Evolutionary conservation across 495 filamentous ascomycete species (phyloP), one percentile per base, ranked within the genome.

Genomic region (Annulohypoxylon nitens): DNA sequence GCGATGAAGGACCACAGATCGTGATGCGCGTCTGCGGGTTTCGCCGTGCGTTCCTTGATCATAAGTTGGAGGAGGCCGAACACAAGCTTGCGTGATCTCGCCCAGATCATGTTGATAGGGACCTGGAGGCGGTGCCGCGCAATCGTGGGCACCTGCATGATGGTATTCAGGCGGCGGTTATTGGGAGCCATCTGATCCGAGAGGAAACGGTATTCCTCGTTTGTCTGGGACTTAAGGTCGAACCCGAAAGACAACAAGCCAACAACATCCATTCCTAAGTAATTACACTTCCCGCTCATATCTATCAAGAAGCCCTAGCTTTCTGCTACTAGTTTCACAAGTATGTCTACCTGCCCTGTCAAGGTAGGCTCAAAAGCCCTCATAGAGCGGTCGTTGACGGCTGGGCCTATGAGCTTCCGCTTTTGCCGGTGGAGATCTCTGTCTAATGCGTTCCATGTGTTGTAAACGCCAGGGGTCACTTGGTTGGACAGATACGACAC

Each of bases 1-100:
- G 83, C 83, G 60, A 82, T 83, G 70, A 80, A 73, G 0, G 73
- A 75, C 36, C 68, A 71, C 0, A 78, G 39, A 20, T 78, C 73
- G 9, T 65, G 51, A 36, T 66, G 67, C 11, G 72, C 69, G 26
- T 75, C 1, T 20, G 18, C 61, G 9, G 54, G 64, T 47, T 61
- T 4, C n/a, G 50, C 36, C 30, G 65, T 37, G 14, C 75, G 68
- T 7, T 14, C 47, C 3, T 45, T 58, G 1, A 76, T 67, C 67
- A 78, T 78, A 36, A 34, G 1, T 18, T 71, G 58, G 14, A 76
- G 14, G 3, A 76, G 14, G 2, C 20, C 1, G 53, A 53, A 67
- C 2, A 63, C 45, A 3, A 23, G 37, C 30, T 45, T 10, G 8
- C 45, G 45, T 25, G 37, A 50, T 14, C 51, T 45, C 18, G 36